Base-by-base conservation (phyloP, 1,284 basidiomycete genomes). In the Cutaneotrichosporon sp. region DNA sequence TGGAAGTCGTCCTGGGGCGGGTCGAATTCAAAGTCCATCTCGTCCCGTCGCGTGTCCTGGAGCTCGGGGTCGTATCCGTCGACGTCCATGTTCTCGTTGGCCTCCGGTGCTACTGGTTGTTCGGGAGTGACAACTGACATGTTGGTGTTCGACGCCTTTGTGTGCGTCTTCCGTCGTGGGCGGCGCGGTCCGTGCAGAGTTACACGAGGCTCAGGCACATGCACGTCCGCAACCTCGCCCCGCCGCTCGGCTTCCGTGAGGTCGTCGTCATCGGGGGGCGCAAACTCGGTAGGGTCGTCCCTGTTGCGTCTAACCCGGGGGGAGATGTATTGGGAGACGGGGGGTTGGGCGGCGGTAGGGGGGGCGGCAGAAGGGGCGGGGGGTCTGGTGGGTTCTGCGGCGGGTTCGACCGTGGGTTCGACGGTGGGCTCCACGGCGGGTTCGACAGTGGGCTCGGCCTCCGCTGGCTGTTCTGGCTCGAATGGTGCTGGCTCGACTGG, bases 221-320 rank as follows among this genome's bases (percentile, higher is more conserved):
- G n/a, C n/a, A n/a, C n/a, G n/a, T 27, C 25, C 16, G 47, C 5
- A 13, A 27, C 47, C 18, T 29, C 47, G 27, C 27, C 47, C 14
- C 47, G 13, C 25, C 47, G 50, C 51, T 53, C 51, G 4, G 31
- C 51, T 27, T 36, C 33, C 11, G 51, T 38, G 14, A 53, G 33
- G 34, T 53, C 51, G 4, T 11, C 51, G 3, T 34, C 20, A 13
- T 53, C 51, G 6, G 51, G 51, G 4, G 51, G 34, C 22, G 51
- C 51, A 36, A 53, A 53, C 34, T 24, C 34, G 13, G 34, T 53
- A 10, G 34, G 34, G 34, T 53, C 51, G 24, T 53, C 25, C 9
- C 25, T 11, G 25, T 16, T 13, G 8, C 24, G 25, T 16, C 47
- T 31, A 14, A 31, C 18, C 8, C 25, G 27, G 47, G 27, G 9